These are phyloP conservation scores for Stemphylium beticola DNA, from an alignment of 2,329 filamentous ascomycete genomes.

Conservation along the genomic window DNA sequence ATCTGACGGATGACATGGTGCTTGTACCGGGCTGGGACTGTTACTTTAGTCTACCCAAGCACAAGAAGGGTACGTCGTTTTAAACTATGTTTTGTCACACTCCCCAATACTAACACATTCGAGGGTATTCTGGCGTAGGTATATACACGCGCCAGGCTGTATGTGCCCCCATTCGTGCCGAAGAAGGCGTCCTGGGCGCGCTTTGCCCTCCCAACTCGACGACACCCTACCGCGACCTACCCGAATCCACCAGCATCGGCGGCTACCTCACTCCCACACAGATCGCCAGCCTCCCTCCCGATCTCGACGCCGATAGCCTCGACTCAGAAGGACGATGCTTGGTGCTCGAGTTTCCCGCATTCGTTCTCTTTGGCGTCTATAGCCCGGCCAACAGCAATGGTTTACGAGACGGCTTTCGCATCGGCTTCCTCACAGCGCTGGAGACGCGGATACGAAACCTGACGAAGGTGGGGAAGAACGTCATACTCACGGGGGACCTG, in stretches of 20 bases:
- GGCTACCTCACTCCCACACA: slow-evolving; percentile 80
- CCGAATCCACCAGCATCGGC: slow-evolving; percentile 77
- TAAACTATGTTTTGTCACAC: background rate
- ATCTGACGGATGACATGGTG: slow-evolving; percentile 94
- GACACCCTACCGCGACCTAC: slow-evolving; percentile 75
- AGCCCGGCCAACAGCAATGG: slow-evolving; percentile 89
- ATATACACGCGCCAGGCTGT: slow-evolving; percentile 90
- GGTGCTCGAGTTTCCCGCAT: slow-evolving; percentile 90
- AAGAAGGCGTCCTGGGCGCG: slow-evolving; percentile 90
- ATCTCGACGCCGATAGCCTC: slow-evolving; percentile 70
- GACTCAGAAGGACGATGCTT: slow-evolving; percentile 94
- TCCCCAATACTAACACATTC: slow-evolving; percentile 17
- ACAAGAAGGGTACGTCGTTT: slow-evolving; percentile 77
- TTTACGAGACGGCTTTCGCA: slow-evolving; percentile 79
- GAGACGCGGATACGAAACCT: slow-evolving; percentile 88
- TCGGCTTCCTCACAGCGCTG: slow-evolving; percentile 78
- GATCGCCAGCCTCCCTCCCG: slow-evolving; percentile 59
- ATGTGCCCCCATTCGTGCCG: slow-evolving; percentile 85
- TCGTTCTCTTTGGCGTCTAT: slow-evolving; percentile 92
- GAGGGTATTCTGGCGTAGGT: slow-evolving; percentile 93
- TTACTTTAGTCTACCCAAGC: slow-evolving; percentile 88
- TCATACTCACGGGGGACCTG: slow-evolving; percentile 85
- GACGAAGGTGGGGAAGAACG: slow-evolving; percentile 77
- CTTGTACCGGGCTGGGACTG: slow-evolving; percentile 94
- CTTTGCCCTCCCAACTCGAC: slow-evolving; percentile 75